phyloP scores from a whole-genome alignment of 805 yeast species.

The Candida xiaguanensis region DNA sequence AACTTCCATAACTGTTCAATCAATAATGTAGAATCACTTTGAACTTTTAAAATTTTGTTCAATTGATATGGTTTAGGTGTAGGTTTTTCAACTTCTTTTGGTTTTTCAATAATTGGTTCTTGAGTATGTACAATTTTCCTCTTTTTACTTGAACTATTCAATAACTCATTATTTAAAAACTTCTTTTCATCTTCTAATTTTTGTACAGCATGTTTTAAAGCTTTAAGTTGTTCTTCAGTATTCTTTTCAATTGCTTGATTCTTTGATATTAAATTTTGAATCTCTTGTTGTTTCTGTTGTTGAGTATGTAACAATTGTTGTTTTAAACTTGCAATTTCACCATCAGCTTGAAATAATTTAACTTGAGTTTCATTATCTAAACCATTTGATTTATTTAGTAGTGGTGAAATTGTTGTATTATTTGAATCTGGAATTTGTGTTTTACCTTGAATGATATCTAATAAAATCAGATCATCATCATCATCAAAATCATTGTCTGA shows the following conservation, averaged over 20 bases:
- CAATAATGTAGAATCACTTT: conserved; percentile 31
- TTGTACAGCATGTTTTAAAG: conserved; percentile 29
- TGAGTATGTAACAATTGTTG: conserved; percentile 54
- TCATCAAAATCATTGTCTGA: conserved; percentile 19
- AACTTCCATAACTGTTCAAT: conserved; percentile 34
- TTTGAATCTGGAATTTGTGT: conserved; percentile 11
- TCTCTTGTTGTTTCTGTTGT: conserved; percentile 36
- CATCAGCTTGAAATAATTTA: conserved; percentile 53
- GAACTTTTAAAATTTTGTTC: conserved; percentile 18
- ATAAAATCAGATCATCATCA: conserved; percentile 42
- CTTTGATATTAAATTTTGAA: conserved; percentile 18
- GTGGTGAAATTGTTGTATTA: conserved; percentile 11
- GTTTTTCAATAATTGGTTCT: neutral
- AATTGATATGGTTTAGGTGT: conserved; percentile 5
- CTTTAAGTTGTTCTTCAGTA: conserved; percentile 28
- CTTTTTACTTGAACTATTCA: conserved; percentile 21
- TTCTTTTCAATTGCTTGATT: conserved; percentile 14
- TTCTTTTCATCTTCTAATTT: conserved; percentile 42
- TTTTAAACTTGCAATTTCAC: conserved; percentile 78
- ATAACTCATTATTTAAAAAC: conserved; percentile 37
- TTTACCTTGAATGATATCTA: conserved; percentile 41
- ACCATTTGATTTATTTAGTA: too few species aligned
- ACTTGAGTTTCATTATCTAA: conserved; percentile 17
- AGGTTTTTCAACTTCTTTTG: neutral
- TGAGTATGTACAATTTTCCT: conserved; percentile 11